These are phyloP conservation scores for Globisporangium uncinulatum DNA, from an alignment of 352 stramenopile species.

Conservation along the genomic window DNA sequence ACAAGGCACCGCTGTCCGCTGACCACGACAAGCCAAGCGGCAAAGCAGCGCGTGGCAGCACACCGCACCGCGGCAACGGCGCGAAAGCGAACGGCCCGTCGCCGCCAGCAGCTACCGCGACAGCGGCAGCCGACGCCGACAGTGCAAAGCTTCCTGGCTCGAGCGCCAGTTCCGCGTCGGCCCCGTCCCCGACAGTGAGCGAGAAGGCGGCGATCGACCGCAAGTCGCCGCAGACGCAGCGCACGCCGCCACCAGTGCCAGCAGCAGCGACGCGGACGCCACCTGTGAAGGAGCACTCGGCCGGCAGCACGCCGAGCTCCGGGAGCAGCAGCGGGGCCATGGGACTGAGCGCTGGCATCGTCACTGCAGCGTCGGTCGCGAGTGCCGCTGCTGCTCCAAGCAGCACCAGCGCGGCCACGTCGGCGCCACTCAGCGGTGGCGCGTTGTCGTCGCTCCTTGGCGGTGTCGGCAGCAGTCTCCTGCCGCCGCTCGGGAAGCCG, in stretches of 20 bases:
- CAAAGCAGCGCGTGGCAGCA: slow-evolving; percentile 29
- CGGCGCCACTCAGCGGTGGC: background rate
- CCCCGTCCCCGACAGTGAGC: slow-evolving; percentile 27
- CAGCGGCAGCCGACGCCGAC: background rate
- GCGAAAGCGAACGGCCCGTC: slow-evolving; percentile 15
- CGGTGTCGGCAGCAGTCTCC: slow-evolving; percentile 1
- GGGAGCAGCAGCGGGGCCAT: slow-evolving; percentile 2
- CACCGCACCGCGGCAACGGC: slow-evolving; percentile 34
- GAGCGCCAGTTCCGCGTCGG: slow-evolving; percentile 18
- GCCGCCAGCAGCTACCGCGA: slow-evolving; percentile 14
- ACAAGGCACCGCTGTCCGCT: slow-evolving; percentile 13
- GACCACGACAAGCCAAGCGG: slow-evolving; percentile 36
- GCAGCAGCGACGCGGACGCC: slow-evolving; percentile 7
- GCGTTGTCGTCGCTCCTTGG: slow-evolving; percentile 10
- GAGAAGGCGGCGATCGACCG: slow-evolving; percentile 12
- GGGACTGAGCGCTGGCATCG: slow-evolving; percentile 5
- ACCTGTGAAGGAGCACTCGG: slow-evolving; percentile 16
- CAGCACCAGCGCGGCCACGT: background rate
- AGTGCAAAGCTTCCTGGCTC: slow-evolving; percentile 9
- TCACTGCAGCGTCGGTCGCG: slow-evolving; percentile 5
- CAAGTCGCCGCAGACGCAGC: slow-evolving; percentile 14
- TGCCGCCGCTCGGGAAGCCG: slow-evolving; percentile 7
- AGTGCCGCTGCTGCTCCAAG: background rate
- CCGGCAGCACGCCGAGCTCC: slow-evolving; percentile 13
- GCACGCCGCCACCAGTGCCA: slow-evolving; percentile 8